A percentile compares a stretch with the other conserved stretches of the same genome.
Conservation (phyloP, 1,284 basidiomycete genomes). For the Ustilago bromivora region DNA sequence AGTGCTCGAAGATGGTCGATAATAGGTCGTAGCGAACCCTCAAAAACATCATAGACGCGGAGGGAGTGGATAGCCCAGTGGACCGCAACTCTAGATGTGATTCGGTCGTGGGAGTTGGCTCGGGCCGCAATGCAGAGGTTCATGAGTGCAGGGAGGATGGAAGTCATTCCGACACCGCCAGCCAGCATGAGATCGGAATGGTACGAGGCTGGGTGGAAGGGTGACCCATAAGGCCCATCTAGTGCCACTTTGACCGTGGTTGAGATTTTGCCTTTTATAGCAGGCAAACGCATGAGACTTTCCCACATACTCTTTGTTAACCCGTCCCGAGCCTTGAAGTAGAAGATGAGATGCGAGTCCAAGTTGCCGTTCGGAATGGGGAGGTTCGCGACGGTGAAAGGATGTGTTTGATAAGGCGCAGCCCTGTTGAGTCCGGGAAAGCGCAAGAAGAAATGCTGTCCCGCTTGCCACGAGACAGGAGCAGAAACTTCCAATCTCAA, state of each 20-base stretch:
- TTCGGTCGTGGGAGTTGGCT: not conserved
- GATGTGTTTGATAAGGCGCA: constrained; percentile 53
- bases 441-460: constrained; percentile 63
- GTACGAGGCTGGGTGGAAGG: constrained; percentile 36
- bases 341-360: constrained; percentile 43
- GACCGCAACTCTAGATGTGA: constrained; percentile 20
- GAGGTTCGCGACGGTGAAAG: constrained; percentile 63
- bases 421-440: constrained; percentile 51
- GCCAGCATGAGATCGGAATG: constrained; percentile 42
- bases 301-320: constrained; percentile 41
- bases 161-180: constrained; percentile 56
- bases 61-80: constrained; percentile 34
- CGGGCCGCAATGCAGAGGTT: constrained; percentile 32
- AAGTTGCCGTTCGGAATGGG: constrained; percentile 28
- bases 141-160: constrained; percentile 43
- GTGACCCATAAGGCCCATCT: constrained; percentile 60
- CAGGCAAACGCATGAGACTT: constrained; percentile 10
- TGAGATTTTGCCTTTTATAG: constrained; percentile 24
- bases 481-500: constrained; percentile 49
- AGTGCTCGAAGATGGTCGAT: constrained; percentile 23
- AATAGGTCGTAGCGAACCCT: constrained; percentile 17
- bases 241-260: constrained; percentile 23
- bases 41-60: constrained; percentile 28
- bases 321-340: constrained; percentile 50
- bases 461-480: constrained; percentile 52